Evolutionary conservation across 805 yeast species (phyloP), one percentile per base, ranked within the genome.

Genomic region (Zygoascus biomembranicola): DNA sequence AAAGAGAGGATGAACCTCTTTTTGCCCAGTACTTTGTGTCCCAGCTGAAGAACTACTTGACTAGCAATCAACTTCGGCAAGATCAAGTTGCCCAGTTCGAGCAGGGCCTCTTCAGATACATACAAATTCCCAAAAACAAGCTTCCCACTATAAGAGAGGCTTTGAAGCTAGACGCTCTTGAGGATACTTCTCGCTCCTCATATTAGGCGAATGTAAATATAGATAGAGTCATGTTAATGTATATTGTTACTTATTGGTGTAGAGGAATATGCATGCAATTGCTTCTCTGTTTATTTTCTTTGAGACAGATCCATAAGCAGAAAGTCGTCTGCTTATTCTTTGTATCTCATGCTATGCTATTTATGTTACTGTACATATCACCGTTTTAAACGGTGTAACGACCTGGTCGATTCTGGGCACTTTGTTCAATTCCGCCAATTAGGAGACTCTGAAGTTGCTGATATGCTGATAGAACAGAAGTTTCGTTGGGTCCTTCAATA

Each of bases 401-500:
- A 8, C 49, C 49, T 5, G 23, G 32, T 32, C 77, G 77, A 50
- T 74, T 76, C 49, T 70, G 69, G 16, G 74, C 73, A 4, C 78
- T 78, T 49, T 72, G 69, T 56, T 76, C 78, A 19, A 83, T 67
- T 1, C 85, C 89, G 55, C 76, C 80, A 6, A 80, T 70, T 61
- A 83, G 78, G 43, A 74, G 70, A 42, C 74, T 76, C 50, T 81
- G 78, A 37, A 86, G 71, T 55, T 81, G 61, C 19, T 73, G 75
- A 52, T 84, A 81, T 0, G 90, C 89, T 44, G 76, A 72, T 42
- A 71, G 66, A 1, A 89, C 85, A 6, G 81, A 74, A 14, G 69
- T 66, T 51, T 82, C 85, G 6, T 78, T 79, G 14, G 76, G 77
- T 1, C 92, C 90, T 66, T 92, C 98, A 32, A 92, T 80, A 20